Evolutionary conservation across 2,329 filamentous ascomycete genomes (phyloP).

Genomic region (Aspergillus jensenii): DNA sequence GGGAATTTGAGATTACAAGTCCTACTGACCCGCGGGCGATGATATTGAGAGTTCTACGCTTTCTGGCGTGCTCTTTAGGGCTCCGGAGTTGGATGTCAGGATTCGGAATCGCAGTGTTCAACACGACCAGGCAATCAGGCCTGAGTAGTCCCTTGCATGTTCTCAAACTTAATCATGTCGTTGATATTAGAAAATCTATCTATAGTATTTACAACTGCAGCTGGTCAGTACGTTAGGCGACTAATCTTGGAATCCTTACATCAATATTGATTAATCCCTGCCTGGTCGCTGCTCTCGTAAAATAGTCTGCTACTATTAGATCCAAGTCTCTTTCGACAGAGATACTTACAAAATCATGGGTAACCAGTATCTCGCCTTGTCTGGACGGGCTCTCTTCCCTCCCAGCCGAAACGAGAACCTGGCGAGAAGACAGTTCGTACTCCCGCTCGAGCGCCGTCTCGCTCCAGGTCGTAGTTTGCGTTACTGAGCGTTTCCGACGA

Average conservation of each 20-base stretch:
- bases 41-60: too few relatives aligned
- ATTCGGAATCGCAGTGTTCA: neutral
- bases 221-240: too few relatives aligned
- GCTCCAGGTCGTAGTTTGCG: neutral
- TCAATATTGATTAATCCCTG: neutral
- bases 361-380: constrained; percentile 14
- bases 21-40: too few relatives aligned
- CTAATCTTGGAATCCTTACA: neutral
- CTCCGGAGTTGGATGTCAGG: too few relatives aligned
- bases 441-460: constrained; percentile 3
- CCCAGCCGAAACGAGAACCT: constrained; percentile 6
- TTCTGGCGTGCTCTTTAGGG: too few relatives aligned
- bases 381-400: neutral
- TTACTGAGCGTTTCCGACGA: constrained; percentile 1
- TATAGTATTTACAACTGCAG: neutral
- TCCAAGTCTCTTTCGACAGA: neutral
- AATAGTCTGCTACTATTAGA: neutral
- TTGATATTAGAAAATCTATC: neutral
- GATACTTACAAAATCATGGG: constrained; percentile 17
- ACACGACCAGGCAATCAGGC: neutral
- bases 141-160: neutral
- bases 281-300: neutral
- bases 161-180: neutral
- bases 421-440: neutral
- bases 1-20: neutral